Evolutionary conservation across 257 asterid species (phyloP), one percentile per base, ranked within the genome.

Genomic region (Gentiana macrophylla): DNA sequence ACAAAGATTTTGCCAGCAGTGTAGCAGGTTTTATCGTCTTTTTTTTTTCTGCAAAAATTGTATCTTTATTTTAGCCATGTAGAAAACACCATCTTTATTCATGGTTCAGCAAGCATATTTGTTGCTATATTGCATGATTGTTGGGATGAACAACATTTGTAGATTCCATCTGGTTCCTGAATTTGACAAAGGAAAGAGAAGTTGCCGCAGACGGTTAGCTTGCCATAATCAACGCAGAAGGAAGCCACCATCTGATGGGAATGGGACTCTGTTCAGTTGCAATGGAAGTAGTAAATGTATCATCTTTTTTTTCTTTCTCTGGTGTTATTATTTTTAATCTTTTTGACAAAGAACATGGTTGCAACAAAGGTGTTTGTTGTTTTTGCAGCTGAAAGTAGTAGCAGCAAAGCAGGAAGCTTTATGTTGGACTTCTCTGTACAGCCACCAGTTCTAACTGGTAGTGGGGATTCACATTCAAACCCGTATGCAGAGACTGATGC

Each of bases 1-100:
- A 58, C 98, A 91, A 62, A 91, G 98, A 84, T 91, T 91, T 67
- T 91, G 98, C 81, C 98, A 91, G 78, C 98, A 91, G 78, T 91
- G 98, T 63, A 91, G 98, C 95, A 81, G 96, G 98, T 91, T 47
- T 43, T n/a, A 43, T 15, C 32, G 13, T 33, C 12, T 52, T 47
- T 24, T 49, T 35, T 5, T 32, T 48, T 11, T 34, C 10, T 35
- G 6, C n/a, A n/a, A n/a, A n/a, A n/a, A n/a, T n/a, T n/a, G n/a
- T n/a, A n/a, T 41, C 46, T 41, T 41, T 4, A 3, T 1, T 41
- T 41, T 41, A 24, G 24, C 24, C 24, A 24, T 24, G 46, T 10
- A 41, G 46, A 41, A 38, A 41, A 24, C 24, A 24, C 24, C 0
- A 24, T 24, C 24, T 24, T 41, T 5, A 38, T 38, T 38, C 4